Conservation (phyloP, 495 filamentous ascomycete genomes). For the Schizothecium vesticola region DNA sequence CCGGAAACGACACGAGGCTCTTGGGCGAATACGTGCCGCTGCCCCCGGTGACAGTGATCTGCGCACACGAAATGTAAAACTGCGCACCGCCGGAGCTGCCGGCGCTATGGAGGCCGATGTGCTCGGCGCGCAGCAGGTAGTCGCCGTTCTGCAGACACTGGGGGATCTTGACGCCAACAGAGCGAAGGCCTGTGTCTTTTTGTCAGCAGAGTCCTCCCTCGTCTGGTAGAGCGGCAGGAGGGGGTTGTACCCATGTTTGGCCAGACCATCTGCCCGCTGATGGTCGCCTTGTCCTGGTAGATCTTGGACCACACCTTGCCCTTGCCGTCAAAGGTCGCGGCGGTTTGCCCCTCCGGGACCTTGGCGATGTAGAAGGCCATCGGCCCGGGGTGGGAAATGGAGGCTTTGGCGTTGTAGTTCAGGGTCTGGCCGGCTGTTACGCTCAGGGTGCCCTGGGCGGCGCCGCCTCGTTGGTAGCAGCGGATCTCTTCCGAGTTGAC, state of each 20-base stretch:
- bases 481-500: conserved; percentile 43
- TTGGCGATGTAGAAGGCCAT: conserved; percentile 51
- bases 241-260: conserved; percentile 33
- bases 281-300: conserved; percentile 40
- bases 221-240: not conserved
- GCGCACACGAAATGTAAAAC: conserved; percentile 50
- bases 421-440: conserved; percentile 44
- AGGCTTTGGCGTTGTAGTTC: conserved; percentile 40
- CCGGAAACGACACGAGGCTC: conserved; percentile 39
- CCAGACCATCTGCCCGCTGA: conserved; percentile 39
- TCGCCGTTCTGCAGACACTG: conserved; percentile 47
- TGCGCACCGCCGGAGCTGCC: conserved; percentile 43
- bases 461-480: conserved; percentile 46
- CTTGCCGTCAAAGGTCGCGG: conserved; percentile 43
- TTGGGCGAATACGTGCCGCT: conserved; percentile 31
- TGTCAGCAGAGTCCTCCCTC: not conserved
- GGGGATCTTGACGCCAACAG: conserved; percentile 44
- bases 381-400: conserved; percentile 48
- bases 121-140: conserved; percentile 57
- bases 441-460: conserved; percentile 32
- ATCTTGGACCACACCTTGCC: conserved; percentile 52
- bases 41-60: conserved; percentile 39
- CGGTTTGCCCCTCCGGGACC: conserved; percentile 42
- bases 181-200: conserved; percentile 18
- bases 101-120: conserved; percentile 50